A percentile compares a stretch with the other conserved stretches of the same genome.
Conservation (phyloP, 441 rosid species). For the Populus hybrid region DNA sequence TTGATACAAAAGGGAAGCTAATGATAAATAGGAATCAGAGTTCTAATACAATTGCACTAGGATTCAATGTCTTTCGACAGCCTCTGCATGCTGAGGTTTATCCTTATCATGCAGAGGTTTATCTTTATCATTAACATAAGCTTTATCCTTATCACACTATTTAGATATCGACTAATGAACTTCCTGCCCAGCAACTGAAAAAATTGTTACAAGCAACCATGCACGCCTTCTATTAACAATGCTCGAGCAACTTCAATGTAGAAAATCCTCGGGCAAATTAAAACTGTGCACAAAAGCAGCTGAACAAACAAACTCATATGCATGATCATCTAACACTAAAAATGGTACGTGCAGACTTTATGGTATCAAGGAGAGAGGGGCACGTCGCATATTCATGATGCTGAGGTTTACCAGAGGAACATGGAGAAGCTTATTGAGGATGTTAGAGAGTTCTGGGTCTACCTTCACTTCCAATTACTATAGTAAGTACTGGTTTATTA, state of each 20-base stretch:
- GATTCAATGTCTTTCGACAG: no score
- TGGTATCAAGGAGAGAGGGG: slow-evolving; percentile 98
- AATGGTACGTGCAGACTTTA: slow-evolving; percentile 4
- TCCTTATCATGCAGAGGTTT: no score
- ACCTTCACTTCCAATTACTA: slow-evolving; percentile 71
- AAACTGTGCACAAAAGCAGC: slow-evolving; percentile 1
- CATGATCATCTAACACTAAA: neutral
- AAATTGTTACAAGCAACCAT: neutral
- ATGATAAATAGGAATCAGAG: no score
- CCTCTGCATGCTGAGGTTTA: no score
- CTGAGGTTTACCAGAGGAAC: slow-evolving; percentile 50
- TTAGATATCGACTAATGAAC: neutral
- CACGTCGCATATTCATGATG: slow-evolving; percentile 41
- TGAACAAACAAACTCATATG: neutral
- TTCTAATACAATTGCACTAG: no score
- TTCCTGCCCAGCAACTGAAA: neutral
- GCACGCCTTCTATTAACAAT: neutral
- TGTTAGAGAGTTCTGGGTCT: slow-evolving; percentile 63
- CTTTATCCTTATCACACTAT: no score
- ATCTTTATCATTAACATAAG: no score
- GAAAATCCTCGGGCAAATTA: neutral
- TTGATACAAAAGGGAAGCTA: no score
- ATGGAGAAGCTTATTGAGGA: slow-evolving; percentile 53
- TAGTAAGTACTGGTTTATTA: slow-evolving; percentile 33
- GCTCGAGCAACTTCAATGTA: neutral